Conservation (phyloP, 164 flowering plant species). For the Sextonia rubra region DNA sequence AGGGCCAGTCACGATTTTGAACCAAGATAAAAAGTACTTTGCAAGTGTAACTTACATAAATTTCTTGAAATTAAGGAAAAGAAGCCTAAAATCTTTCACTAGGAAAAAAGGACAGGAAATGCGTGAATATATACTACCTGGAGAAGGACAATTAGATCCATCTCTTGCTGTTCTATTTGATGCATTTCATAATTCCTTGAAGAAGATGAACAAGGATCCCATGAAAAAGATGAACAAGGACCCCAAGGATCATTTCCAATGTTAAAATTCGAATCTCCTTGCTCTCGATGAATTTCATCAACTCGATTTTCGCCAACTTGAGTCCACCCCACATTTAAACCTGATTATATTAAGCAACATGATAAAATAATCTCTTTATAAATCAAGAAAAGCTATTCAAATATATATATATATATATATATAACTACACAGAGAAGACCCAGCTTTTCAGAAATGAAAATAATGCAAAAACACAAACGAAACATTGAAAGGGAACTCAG, state of each 20-base stretch:
- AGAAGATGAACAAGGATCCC: slow-evolving; percentile 2
- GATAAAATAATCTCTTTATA: background rate
- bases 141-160: slow-evolving; percentile 5
- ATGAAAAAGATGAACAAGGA: background rate
- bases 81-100: too few relatives aligned
- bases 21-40: too few relatives aligned
- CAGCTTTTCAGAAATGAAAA: too few relatives aligned
- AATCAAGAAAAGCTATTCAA: background rate
- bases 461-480: too few relatives aligned
- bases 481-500: too few relatives aligned
- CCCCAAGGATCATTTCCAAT: background rate
- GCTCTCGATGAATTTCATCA: slow-evolving; percentile 6
- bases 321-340: background rate
- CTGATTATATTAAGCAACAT: background rate
- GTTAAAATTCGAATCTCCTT: slow-evolving; percentile 2
- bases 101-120: background rate
- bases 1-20: too few relatives aligned
- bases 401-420: too few relatives aligned
- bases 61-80: background rate
- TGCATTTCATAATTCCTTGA: background rate
- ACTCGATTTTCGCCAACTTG: background rate
- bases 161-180: slow-evolving; percentile 8
- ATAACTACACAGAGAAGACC: too few relatives aligned
- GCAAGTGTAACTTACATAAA: background rate
- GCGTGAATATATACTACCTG: slow-evolving; percentile 3